Conservation (phyloP, 2,329 filamentous ascomycete genomes). For the Pezicula radicicola region DNA sequence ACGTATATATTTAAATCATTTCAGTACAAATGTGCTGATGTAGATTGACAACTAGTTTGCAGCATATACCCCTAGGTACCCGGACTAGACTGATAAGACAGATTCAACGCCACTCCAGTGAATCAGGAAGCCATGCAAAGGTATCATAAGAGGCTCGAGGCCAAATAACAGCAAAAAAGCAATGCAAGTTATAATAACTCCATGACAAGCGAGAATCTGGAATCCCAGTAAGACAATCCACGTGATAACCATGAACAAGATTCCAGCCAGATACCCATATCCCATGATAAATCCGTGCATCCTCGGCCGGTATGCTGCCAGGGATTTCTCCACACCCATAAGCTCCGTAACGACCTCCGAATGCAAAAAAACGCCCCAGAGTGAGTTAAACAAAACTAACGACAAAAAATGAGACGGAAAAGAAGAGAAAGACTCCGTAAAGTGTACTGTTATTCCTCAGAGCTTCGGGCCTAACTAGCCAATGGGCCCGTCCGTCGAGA, state of each 20-base stretch:
- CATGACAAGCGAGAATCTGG: slow-evolving; percentile 5
- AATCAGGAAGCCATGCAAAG: slow-evolving; percentile 12
- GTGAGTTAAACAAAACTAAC: slow-evolving; percentile 26
- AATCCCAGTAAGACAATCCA: slow-evolving; percentile 17
- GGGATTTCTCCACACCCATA: slow-evolving; percentile 12
- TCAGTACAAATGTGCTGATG: neutral
- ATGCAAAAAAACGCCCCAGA: slow-evolving; percentile 29
- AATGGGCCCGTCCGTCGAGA: neutral
- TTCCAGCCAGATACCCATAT: neutral
- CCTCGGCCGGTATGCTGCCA: slow-evolving; percentile 22
- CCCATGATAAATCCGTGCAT: slow-evolving; percentile 6
- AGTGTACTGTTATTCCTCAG: neutral
- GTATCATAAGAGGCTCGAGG: slow-evolving; percentile 13
- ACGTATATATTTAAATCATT: neutral
- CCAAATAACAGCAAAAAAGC: slow-evolving; percentile 14
- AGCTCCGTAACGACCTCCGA: slow-evolving; percentile 23
- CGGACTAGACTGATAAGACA: slow-evolving; percentile 3
- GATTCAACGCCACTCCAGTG: slow-evolving; percentile 13
- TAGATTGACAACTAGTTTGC: neutral
- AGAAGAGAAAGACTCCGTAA: slow-evolving; percentile 12
- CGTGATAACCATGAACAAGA: slow-evolving; percentile 7
- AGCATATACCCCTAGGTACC: neutral
- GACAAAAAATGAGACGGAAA: slow-evolving; percentile 16
- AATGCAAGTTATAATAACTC: slow-evolving; percentile 14
- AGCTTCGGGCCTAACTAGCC: neutral